Evolutionary conservation across 352 stramenopile species (phyloP).

Genomic region (Phytophthora palmivora): DNA sequence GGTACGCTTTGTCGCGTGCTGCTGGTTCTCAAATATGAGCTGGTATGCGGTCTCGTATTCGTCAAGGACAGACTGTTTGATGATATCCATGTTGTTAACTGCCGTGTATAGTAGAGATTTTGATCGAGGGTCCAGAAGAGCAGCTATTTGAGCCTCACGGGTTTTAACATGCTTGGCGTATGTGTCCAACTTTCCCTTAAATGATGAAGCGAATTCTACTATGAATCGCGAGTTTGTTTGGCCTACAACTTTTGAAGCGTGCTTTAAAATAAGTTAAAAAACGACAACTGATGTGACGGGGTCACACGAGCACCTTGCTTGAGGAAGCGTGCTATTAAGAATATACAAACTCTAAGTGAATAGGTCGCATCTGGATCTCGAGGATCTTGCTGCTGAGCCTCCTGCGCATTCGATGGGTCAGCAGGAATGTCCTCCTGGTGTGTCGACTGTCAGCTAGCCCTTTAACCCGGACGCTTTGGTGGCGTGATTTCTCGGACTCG

Average conservation of each 20-base stretch:
- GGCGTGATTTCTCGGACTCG: no score
- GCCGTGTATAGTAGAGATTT: slow-evolving; percentile 4
- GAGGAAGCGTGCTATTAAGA: no score
- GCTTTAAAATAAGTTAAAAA: slow-evolving; percentile 1
- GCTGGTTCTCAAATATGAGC: neutral
- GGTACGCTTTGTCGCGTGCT: neutral
- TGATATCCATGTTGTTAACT: slow-evolving; percentile 5
- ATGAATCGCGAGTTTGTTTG: neutral
- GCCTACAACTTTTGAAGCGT: neutral
- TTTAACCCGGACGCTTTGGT: no score
- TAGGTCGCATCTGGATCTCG: no score
- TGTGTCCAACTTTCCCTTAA: slow-evolving; percentile 20
- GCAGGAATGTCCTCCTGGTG: no score
- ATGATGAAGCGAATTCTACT: slow-evolving; percentile 6
- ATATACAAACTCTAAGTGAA: no score
- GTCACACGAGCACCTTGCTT: no score
- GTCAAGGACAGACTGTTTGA: neutral
- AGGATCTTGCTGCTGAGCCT: no score
- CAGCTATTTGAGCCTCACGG: slow-evolving; percentile 19
- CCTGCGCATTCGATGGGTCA: no score
- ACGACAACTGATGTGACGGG: slow-evolving; percentile 6
- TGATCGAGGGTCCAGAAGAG: slow-evolving; percentile 17
- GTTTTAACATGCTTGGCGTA: slow-evolving; percentile 3
- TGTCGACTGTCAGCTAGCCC: no score
- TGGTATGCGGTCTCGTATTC: slow-evolving; percentile 11